These are phyloP conservation scores for Diaporthe sp. DNA, from an alignment of 2,329 filamentous ascomycete genomes.

Conservation along the genomic window DNA sequence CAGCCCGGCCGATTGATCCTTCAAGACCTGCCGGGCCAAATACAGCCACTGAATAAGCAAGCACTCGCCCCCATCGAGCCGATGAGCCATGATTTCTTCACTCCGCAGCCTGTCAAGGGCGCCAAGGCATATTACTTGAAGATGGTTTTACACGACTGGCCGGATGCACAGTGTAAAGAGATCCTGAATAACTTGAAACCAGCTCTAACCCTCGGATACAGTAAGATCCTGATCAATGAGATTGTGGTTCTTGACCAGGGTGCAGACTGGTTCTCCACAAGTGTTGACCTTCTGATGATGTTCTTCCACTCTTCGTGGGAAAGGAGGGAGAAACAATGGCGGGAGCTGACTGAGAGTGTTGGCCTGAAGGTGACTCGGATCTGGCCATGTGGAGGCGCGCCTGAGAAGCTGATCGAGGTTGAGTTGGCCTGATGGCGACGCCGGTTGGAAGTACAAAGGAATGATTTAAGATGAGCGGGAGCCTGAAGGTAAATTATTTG, in stretches of 20 bases:
- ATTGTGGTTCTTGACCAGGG: conserved; percentile 48
- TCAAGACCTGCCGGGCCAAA: conserved; percentile 41
- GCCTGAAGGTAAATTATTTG: background rate
- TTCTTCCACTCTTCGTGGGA: conserved; percentile 49
- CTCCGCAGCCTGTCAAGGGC: conserved; percentile 50
- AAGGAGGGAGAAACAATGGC: conserved; percentile 53
- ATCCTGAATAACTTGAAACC: conserved; percentile 50
- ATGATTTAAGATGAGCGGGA: too few species aligned
- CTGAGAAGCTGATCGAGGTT: conserved; percentile 55
- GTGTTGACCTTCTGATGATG: conserved; percentile 55
- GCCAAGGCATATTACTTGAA: conserved; percentile 53
- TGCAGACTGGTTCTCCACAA: conserved; percentile 53
- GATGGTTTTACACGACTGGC: conserved; percentile 52
- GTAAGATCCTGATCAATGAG: conserved; percentile 49
- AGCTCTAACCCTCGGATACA: conserved; percentile 48
- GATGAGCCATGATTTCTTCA: conserved; percentile 52
- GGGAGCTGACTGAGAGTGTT: conserved; percentile 46
- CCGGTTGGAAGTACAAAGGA: background rate
- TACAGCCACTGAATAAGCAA: conserved; percentile 29
- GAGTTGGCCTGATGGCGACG: conserved; percentile 42
- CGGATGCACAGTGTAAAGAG: conserved; percentile 48
- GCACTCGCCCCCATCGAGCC: conserved; percentile 44
- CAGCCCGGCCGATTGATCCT: conserved; percentile 41
- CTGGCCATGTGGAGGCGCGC: conserved; percentile 45
- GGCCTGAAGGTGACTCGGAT: conserved; percentile 52